Percentiles rank a stretch among this genome's conserved stretches.
phyloP scores from a whole-genome alignment of 306 rosid genomes.

The Alnus glutinosa region DNA sequence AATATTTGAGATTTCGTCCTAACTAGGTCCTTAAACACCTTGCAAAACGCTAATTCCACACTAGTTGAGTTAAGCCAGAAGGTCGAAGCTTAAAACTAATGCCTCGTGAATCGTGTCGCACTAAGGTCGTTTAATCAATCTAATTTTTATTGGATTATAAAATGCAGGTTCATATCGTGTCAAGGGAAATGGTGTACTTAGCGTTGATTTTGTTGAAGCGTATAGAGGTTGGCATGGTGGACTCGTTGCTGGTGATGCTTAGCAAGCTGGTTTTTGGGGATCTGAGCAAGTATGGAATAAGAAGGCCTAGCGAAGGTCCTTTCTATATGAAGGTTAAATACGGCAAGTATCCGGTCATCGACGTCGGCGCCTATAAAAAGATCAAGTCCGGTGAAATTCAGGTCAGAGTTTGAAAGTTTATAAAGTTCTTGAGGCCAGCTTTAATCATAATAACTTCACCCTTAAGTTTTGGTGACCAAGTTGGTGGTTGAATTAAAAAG shows the following conservation, averaged over 20 bases:
- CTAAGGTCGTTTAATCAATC: too few species aligned
- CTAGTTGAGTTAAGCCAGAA: too few species aligned
- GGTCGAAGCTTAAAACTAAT: too few species aligned
- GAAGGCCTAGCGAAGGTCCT: conserved; percentile 69
- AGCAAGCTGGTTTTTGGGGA: conserved; percentile 58
- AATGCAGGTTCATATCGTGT: conserved; percentile 58
- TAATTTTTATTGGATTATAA: too few species aligned
- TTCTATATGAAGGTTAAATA: conserved; percentile 55
- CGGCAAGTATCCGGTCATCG: conserved; percentile 66
- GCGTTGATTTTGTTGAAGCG: conserved; percentile 50
- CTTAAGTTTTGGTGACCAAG: not conserved
- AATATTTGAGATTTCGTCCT: too few species aligned
- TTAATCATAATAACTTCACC: not conserved
- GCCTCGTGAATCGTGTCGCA: too few species aligned
- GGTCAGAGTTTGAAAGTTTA: conserved; percentile 33
- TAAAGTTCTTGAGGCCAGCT: too few species aligned
- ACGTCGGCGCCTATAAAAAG: conserved; percentile 44
- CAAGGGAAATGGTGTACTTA: conserved; percentile 44
- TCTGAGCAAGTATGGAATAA: conserved; percentile 50
- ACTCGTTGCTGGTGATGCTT: conserved; percentile 43
- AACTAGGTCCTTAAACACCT: too few species aligned
- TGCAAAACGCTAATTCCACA: too few species aligned
- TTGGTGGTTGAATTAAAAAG: not conserved
- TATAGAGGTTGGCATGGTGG: conserved; percentile 49
- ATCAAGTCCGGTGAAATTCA: conserved; percentile 59